Evolutionary conservation across 139 green algal species (phyloP), one percentile per base, ranked within the genome.

Genomic region (Chlamydomonas eustigma): DNA sequence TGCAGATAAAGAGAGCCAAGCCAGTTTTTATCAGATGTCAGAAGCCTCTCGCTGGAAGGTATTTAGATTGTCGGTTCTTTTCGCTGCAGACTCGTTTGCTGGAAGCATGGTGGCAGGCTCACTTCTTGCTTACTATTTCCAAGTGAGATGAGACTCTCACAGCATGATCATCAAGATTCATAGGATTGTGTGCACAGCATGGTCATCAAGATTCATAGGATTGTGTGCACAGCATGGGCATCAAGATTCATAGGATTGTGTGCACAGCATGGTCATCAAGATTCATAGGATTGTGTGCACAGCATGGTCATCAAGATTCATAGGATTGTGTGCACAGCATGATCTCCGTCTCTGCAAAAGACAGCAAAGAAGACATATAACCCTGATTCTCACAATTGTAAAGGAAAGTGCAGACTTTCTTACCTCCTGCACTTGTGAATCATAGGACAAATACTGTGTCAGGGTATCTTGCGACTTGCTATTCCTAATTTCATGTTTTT

Each of bases 71-170:
- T 75, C 34, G 3, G 35, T 35, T 6, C 24, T 75, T 37, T 75
- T 75, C 24, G 68, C 35, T 24, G 24, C n/a, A 3, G 68, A 75
- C 37, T 28, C 5, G 18, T 75, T 75, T 75, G 68, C 8, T 18
- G 32, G 8, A 3, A 28, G 35, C 38, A 33, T 75, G 25, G 24
- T 75, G 6, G 63, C 68, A 5, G 37, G 37, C 37, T 51, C 34
- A 4, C 68, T 75, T 24, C 68, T 75, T 22, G 68, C 36, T 3
- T 75, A 75, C 24, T 75, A 37, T 24, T 75, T 75, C 38, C 68
- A 75, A 4, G 68, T 75, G 37, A 3, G 30, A 28, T 58, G 12
- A 58, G 44, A 68, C 4, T 22, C 52, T 68, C 6, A 6, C 12
- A 28, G 6, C 52, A 35, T 25, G 8, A 6, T 68, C 8, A 33